Conservation (phyloP, 192 early-diverging fungal species). For the Rhizophagus sp. region DNA sequence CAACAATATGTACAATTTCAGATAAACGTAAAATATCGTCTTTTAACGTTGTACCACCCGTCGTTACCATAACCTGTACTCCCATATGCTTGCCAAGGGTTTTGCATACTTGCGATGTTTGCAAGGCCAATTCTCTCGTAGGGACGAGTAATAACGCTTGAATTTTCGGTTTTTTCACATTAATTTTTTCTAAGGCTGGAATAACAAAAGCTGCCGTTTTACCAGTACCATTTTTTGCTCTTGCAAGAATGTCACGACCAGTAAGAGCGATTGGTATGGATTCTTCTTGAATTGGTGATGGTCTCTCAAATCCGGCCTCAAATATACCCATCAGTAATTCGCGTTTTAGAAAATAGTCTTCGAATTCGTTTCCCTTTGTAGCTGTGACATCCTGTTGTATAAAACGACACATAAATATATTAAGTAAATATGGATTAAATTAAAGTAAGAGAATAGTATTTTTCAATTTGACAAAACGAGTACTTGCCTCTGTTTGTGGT, state of each 20-base stretch:
- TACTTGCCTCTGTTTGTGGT: slow-evolving; percentile 83
- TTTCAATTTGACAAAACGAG: not conserved
- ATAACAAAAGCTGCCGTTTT: slow-evolving; percentile 98
- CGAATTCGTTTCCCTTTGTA: slow-evolving; percentile 99
- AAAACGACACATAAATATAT: not conserved
- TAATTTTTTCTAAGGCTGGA: slow-evolving; percentile 92
- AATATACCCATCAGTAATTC: slow-evolving; percentile 99
- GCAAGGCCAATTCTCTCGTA: slow-evolving; percentile 95
- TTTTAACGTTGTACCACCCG: slow-evolving; percentile 96
- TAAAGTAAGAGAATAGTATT: not conserved
- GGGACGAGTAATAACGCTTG: slow-evolving; percentile 95
- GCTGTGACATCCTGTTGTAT: slow-evolving; percentile 79
- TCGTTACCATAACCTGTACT: slow-evolving; percentile 98
- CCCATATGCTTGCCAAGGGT: slow-evolving; percentile 95
- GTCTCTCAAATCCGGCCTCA: slow-evolving; percentile 97
- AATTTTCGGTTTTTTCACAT: slow-evolving; percentile 81
- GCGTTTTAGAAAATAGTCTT: slow-evolving; percentile 97
- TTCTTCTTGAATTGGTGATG: slow-evolving; percentile 99
- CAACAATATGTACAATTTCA: slow-evolving; percentile 94
- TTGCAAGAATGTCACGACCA: slow-evolving; percentile 93
- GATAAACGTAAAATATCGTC: slow-evolving; percentile 96
- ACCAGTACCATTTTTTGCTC: slow-evolving; percentile 95
- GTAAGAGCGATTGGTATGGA: slow-evolving; percentile 96
- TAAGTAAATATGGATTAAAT: not conserved
- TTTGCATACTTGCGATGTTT: slow-evolving; percentile 99